phyloP scores from a whole-genome alignment of 306 rosid species.

The Gillenia trifoliata region DNA sequence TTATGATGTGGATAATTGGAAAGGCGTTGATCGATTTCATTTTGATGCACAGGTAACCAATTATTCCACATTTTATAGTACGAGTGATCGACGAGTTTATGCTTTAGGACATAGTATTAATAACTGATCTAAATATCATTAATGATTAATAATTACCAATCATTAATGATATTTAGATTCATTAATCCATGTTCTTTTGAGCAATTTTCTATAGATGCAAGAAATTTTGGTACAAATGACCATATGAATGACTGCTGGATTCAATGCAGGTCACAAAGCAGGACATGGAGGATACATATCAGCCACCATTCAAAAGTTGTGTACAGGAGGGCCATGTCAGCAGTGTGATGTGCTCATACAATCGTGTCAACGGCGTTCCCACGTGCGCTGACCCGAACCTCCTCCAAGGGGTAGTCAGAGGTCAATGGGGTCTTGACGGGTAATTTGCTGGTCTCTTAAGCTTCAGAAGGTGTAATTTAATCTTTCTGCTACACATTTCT shows the following conservation, averaged over 20 bases:
- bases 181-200: not conserved
- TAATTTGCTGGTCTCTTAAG: not conserved
- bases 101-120: too few relatives aligned
- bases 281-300: constrained; percentile 76
- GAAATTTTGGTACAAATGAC: not conserved
- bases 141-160: too few relatives aligned
- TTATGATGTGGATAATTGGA: constrained; percentile 75
- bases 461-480: not conserved
- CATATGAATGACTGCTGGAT: not conserved
- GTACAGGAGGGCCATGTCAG: constrained; percentile 77
- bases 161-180: not conserved
- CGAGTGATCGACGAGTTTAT: too few relatives aligned
- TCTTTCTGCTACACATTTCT: too few relatives aligned
- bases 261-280: constrained; percentile 61
- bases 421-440: constrained; percentile 80
- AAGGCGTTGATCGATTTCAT: constrained; percentile 61
- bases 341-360: constrained; percentile 87
- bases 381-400: constrained; percentile 83
- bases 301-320: constrained; percentile 75
- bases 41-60: constrained; percentile 64
- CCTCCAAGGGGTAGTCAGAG: constrained; percentile 65
- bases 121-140: too few relatives aligned
- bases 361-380: constrained; percentile 79
- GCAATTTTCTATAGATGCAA: not conserved
- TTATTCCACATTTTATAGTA: too few relatives aligned